These are phyloP conservation scores for Solanum etuberosum DNA, from an alignment of 257 asterid genomes.

Conservation along the genomic window DNA sequence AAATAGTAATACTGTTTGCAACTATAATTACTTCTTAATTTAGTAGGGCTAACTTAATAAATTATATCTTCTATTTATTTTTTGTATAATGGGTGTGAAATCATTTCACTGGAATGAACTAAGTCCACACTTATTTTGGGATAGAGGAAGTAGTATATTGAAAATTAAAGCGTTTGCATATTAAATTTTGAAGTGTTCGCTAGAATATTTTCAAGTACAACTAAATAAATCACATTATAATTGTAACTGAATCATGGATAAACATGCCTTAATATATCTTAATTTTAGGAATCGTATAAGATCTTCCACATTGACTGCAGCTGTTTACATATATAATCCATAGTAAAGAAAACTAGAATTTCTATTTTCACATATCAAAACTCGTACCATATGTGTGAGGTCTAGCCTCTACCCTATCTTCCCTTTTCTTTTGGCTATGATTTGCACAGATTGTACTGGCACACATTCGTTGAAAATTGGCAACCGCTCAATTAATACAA, in stretches of 20 bases:
- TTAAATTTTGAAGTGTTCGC: no score
- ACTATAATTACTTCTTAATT: no score
- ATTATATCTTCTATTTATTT: no score
- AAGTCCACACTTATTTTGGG: background rate
- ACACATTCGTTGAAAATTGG: background rate
- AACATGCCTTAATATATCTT: background rate
- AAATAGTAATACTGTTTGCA: background rate
- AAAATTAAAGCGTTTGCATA: no score
- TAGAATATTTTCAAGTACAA: no score
- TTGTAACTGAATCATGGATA: background rate
- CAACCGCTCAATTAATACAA: background rate
- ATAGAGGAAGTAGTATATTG: no score
- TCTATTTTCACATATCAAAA: no score
- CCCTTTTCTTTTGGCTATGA: background rate
- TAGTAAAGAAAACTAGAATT: background rate
- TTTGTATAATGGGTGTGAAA: background rate
- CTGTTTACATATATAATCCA: background rate
- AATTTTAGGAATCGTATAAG: background rate
- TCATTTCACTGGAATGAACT: background rate
- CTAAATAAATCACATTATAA: no score
- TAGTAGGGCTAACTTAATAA: background rate
- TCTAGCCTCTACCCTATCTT: background rate
- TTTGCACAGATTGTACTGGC: background rate
- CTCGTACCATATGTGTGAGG: background rate
- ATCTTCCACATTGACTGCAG: background rate